A percentile compares a stretch with the other conserved stretches of the same genome.
phyloP scores from a whole-genome alignment of 805 yeast species.

The Vanderwaltozyma yarrowii region DNA sequence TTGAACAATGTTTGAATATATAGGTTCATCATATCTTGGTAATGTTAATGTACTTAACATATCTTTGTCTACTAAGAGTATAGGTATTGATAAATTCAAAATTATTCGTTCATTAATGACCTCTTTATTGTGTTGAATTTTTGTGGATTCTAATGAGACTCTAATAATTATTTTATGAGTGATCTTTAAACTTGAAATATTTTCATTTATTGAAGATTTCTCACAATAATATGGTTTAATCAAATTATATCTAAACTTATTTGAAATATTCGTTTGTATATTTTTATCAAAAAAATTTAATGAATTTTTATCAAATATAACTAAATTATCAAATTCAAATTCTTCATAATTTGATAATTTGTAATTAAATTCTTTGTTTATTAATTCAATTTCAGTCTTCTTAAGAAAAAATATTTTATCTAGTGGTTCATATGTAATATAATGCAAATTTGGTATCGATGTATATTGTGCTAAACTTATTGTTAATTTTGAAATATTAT shows the following conservation, averaged over 20 bases:
- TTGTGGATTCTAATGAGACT: conserved; percentile 1
- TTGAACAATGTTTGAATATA: too few species aligned
- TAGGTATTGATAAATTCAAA: conserved; percentile 5
- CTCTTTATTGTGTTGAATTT: too few species aligned
- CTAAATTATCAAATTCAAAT: background rate
- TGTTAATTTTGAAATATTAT: conserved; percentile 3
- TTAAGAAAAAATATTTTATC: background rate
- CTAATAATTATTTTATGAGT: conserved; percentile 9
- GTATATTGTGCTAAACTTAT: conserved; percentile 8
- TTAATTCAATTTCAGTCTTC: background rate
- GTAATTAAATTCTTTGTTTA: too few species aligned
- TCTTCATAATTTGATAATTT: background rate
- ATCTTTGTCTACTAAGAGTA: conserved; percentile 7
- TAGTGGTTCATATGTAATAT: background rate
- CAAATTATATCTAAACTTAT: background rate
- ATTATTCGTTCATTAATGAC: too few species aligned
- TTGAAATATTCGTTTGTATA: background rate
- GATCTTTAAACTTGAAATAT: conserved; percentile 9
- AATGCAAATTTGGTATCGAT: conserved; percentile 11
- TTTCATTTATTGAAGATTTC: background rate
- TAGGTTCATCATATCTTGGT: conserved; percentile 1
- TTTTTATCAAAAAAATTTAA: background rate
- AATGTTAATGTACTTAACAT: conserved; percentile 1
- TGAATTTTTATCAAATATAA: background rate
- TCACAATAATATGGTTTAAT: conserved; percentile 14